These are phyloP conservation scores for Falciphora oryzae DNA, from an alignment of 2,329 filamentous ascomycete genomes.

Conservation along the genomic window DNA sequence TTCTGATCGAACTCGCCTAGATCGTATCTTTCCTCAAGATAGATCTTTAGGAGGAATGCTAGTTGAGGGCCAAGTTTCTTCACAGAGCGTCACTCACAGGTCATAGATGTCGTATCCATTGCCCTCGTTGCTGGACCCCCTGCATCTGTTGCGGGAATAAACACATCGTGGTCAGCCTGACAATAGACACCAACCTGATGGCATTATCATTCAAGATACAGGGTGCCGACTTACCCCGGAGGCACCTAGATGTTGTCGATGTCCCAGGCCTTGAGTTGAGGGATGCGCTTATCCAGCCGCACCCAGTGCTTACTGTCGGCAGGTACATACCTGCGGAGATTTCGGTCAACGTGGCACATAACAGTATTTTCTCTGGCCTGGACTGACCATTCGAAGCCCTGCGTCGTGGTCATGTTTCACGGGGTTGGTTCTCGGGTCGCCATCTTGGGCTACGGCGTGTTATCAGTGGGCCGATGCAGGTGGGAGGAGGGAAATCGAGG, in stretches of 20 bases:
- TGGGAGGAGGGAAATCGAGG: background rate
- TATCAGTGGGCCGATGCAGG: background rate
- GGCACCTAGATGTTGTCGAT: slow-evolving; percentile 65
- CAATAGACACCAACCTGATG: background rate
- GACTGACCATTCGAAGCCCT: slow-evolving; percentile 62
- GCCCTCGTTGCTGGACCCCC: slow-evolving; percentile 55
- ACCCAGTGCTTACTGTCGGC: slow-evolving; percentile 58
- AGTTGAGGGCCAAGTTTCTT: background rate
- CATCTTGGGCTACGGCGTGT: slow-evolving; percentile 14
- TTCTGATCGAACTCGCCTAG: slow-evolving; percentile 73
- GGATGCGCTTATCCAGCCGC: slow-evolving; percentile 49
- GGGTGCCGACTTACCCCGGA: slow-evolving; percentile 39
- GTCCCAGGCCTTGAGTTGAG: slow-evolving; percentile 54
- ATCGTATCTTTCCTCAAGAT: slow-evolving; percentile 36
- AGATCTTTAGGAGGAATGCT: too few relatives aligned
- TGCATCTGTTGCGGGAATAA: slow-evolving; percentile 38
- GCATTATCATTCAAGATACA: background rate
- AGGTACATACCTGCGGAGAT: slow-evolving; percentile 43
- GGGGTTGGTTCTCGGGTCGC: slow-evolving; percentile 23
- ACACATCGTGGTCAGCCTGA: background rate
- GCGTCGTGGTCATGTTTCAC: slow-evolving; percentile 55
- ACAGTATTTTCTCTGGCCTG: background rate
- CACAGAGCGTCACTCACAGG: slow-evolving; percentile 32
- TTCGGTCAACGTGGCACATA: background rate
- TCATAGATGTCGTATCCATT: slow-evolving; percentile 70